Evolutionary conservation across 345 rosid genomes (phyloP), one percentile per base, ranked within the genome.

Genomic region (Geranium brycei): DNA sequence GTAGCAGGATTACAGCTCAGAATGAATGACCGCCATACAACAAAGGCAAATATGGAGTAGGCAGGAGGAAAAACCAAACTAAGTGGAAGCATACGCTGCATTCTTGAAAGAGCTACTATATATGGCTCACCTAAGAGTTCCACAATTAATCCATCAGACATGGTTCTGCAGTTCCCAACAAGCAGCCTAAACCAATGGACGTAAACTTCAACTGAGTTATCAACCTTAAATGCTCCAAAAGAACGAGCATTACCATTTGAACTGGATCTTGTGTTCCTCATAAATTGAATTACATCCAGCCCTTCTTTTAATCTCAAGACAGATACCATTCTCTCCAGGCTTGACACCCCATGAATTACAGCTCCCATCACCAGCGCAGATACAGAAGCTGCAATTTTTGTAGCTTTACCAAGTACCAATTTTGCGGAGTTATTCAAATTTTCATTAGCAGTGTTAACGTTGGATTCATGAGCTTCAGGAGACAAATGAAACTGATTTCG

Each of bases 141-240:
- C 74, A 85, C 87, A 68, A 95, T 73, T 58, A 88, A 72, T 65
- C 99, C 99, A 72, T 91, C 95, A 30, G 84, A 85, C 64, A 95
- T 76, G 66, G 92, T 88, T 77, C 83, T 85, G 74, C 93, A 87
- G 76, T 85, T 91, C 32, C 97, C 99, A 67, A 91, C 76, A 57
- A 91, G 89, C 58, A 95, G 76, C 74, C 99, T 83, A 69, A 95
- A 95, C 96, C 91, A 95, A 76, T 91, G 97, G 69, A 85, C 89
- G 64, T 73, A 75, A 65, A 86, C 82, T 79, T 91, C 99, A 70
- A 83, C 62, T 10, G 81, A 73, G 76, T 62, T 84, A 58, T 88
- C 99, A 57, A 73, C 79, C 78, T 85, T 93, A 72, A 81, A 72
- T 64, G 76, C 73, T 64, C 83, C 89, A 60, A 71, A 59, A 17